Percentiles rank a stretch among this genome's conserved stretches.
Evolutionary conservation across 2,329 filamentous ascomycete species (phyloP).

Genomic region (Aureobasidium mangrovei): DNA sequence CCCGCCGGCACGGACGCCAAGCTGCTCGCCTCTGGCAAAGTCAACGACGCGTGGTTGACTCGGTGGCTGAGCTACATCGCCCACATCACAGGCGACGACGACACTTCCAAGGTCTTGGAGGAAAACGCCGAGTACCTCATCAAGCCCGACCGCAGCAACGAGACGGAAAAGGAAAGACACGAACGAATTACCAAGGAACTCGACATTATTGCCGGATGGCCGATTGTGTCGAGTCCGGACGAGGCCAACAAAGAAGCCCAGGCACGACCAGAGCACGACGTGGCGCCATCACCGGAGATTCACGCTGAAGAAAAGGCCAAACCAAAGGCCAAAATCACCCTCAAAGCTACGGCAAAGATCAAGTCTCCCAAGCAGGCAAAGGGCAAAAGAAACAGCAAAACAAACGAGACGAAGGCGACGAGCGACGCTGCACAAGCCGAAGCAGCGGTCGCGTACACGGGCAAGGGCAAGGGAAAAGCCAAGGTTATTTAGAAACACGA

Average conservation of each 20-base stretch:
- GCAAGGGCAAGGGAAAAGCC: constrained; percentile 1
- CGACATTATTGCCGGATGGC: constrained; percentile 1
- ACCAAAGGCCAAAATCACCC: neutral
- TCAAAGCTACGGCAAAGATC: neutral
- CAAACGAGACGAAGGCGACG: neutral
- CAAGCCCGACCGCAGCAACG: constrained; percentile 1
- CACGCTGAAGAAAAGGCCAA: neutral
- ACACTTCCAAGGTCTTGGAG: neutral
- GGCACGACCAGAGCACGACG: too few species aligned
- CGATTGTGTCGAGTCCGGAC: neutral
- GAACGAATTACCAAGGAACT: neutral
- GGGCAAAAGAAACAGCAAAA: neutral
- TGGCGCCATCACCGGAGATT: neutral
- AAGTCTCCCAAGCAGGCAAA: neutral
- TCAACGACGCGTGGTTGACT: constrained; percentile 4
- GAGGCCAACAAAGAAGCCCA: neutral
- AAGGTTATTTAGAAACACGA: neutral
- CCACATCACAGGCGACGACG: constrained; percentile 6
- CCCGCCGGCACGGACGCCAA: neutral
- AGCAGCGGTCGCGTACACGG: too few species aligned
- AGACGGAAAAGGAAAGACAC: neutral
- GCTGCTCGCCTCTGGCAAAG: constrained; percentile 2
- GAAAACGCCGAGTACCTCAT: constrained; percentile 4
- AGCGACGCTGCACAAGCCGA: too few species aligned
- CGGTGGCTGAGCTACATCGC: constrained; percentile 4